Evolutionary conservation across 129 eudicot species (phyloP).

Genomic region (Gnaphalium uliginosum): DNA sequence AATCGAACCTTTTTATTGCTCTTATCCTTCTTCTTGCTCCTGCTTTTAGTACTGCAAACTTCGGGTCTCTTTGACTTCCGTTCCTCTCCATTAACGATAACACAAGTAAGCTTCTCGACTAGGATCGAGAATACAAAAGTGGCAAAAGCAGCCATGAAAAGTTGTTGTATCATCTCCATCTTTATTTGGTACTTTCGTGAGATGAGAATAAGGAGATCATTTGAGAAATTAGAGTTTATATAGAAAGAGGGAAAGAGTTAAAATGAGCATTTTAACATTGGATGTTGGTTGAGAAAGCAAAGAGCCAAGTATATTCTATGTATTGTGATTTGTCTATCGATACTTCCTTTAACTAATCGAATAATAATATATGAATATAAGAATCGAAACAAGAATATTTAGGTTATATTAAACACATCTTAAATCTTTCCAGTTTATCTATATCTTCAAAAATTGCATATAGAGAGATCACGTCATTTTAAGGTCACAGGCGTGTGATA

Average conservation of each 20-base stretch:
- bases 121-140: constrained; percentile 34
- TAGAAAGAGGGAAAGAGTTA: neutral
- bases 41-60: constrained; percentile 9
- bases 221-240: neutral
- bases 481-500: too few species aligned
- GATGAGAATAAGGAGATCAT: neutral
- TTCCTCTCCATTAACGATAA: constrained; percentile 22
- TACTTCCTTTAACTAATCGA: neutral
- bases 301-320: constrained; percentile 4
- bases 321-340: neutral
- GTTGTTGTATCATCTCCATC: constrained; percentile 36
- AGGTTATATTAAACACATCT: neutral
- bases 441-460: neutral
- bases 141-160: constrained; percentile 38
- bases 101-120: constrained; percentile 23
- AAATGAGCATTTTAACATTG: neutral
- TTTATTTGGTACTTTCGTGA: constrained; percentile 7
- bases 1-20: constrained; percentile 35
- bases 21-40: neutral
- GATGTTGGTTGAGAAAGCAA: constrained; percentile 13
- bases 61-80: constrained; percentile 2
- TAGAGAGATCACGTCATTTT: too few species aligned
- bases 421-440: neutral
- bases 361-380: neutral
- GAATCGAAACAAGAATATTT: neutral